phyloP scores from a whole-genome alignment of 2,329 filamentous ascomycete species.

The Decorospora gaudefroyi region DNA sequence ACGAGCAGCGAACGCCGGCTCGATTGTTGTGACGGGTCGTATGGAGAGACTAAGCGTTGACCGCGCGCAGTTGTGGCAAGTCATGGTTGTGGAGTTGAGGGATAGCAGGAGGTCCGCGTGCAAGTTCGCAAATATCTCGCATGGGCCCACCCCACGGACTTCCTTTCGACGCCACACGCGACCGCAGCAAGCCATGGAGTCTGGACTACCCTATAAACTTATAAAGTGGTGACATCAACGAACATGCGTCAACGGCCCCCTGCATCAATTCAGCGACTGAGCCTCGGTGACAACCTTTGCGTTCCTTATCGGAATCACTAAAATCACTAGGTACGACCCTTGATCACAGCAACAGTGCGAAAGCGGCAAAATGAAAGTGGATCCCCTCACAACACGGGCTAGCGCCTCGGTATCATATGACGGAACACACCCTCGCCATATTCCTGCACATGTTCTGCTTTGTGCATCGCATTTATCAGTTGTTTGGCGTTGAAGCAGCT shows the following conservation, averaged over 20 bases:
- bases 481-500: background rate
- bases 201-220: background rate
- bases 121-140: slow-evolving; percentile 18
- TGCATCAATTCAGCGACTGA: background rate
- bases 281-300: slow-evolving; percentile 1
- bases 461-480: background rate
- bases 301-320: too few relatives aligned
- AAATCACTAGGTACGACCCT: too few relatives aligned
- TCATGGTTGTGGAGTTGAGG: slow-evolving; percentile 27
- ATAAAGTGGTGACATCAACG: slow-evolving; percentile 19
- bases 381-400: slow-evolving; percentile 15
- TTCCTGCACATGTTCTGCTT: slow-evolving; percentile 4
- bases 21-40: slow-evolving; percentile 18
- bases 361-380: slow-evolving; percentile 21
- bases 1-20: slow-evolving; percentile 8
- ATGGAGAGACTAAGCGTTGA: slow-evolving; percentile 30
- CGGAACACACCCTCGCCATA: slow-evolving; percentile 13
- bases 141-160: slow-evolving; percentile 13
- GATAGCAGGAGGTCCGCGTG: slow-evolving; percentile 2
- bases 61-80: slow-evolving; percentile 34
- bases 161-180: background rate
- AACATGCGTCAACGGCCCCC: slow-evolving; percentile 5
- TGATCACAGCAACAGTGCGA: slow-evolving; percentile 12
- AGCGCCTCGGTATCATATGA: slow-evolving; percentile 43
- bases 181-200: background rate